These are phyloP conservation scores for Diutina rugosa DNA, from an alignment of 1,139 yeast species.

Conservation along the genomic window DNA sequence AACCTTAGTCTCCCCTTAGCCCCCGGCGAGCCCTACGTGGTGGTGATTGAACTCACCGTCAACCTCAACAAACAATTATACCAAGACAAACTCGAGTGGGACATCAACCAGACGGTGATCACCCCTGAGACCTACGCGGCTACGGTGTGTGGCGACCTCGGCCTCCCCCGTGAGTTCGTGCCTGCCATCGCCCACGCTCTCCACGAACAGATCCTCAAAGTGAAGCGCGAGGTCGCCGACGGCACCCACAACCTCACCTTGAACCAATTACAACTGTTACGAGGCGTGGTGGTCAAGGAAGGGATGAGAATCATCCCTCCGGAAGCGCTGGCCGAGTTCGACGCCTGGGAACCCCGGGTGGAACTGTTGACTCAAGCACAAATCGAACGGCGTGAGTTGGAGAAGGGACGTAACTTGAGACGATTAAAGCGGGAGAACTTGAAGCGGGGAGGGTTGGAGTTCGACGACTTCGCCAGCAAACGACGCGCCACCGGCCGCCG, in stretches of 20 bases:
- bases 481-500: neutral
- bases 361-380: slow-evolving; percentile 85
- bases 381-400: slow-evolving; percentile 89
- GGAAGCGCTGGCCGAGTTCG: neutral
- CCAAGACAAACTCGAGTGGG: slow-evolving; percentile 96
- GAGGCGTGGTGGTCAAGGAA: slow-evolving; percentile 31
- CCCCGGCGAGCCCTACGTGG: slow-evolving; percentile 57
- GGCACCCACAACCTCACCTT: slow-evolving; percentile 45
- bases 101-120: slow-evolving; percentile 46
- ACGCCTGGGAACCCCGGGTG: slow-evolving; percentile 81
- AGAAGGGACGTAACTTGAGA: slow-evolving; percentile 83
- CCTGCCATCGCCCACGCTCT: slow-evolving; percentile 86
- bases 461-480: neutral
- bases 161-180: slow-evolving; percentile 71
- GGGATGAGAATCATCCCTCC: slow-evolving; percentile 1
- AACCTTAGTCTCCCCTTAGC: slow-evolving; percentile 40
- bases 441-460: slow-evolving; percentile 26
- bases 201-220: slow-evolving; percentile 63
- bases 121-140: slow-evolving; percentile 82
- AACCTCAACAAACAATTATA: slow-evolving; percentile 73
- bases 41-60: slow-evolving; percentile 69
- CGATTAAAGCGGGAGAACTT: slow-evolving; percentile 85
- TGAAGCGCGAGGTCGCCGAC: slow-evolving; percentile 79
- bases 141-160: slow-evolving; percentile 73
- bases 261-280: slow-evolving; percentile 29